These are phyloP conservation scores for Syzygium oleosum DNA, from an alignment of 345 rosid species.

Conservation along the genomic window DNA sequence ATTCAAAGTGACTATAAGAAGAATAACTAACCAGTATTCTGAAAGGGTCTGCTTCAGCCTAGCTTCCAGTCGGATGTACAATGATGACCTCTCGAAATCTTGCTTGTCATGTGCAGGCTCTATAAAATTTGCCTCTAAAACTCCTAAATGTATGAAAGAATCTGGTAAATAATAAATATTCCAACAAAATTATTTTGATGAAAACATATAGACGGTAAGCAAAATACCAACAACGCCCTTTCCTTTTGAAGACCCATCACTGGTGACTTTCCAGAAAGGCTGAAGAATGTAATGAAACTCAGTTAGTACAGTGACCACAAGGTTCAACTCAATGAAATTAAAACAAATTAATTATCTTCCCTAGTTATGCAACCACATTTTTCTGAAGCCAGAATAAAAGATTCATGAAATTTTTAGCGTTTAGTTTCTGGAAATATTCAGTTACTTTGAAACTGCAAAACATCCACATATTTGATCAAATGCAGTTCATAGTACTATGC, in stretches of 20 bases:
- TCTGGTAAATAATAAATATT: conserved; percentile 1
- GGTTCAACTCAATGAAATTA: neutral
- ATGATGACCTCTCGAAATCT: conserved; percentile 86
- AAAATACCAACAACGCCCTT: conserved; percentile 69
- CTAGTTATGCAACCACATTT: neutral
- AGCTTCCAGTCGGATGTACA: conserved; percentile 62
- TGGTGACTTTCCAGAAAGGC: conserved; percentile 92
- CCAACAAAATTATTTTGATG: neutral
- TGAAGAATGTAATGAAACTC: conserved; percentile 11
- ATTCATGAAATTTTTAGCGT: neutral
- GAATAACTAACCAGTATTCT: conserved; percentile 68
- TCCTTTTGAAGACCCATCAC: conserved; percentile 44
- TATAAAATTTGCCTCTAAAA: conserved; percentile 90
- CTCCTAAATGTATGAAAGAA: conserved; percentile 44
- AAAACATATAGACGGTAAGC: neutral
- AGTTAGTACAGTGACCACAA: neutral
- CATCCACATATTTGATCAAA: neutral
- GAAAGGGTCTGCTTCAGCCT: conserved; percentile 53
- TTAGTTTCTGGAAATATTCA: neutral
- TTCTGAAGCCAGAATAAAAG: neutral
- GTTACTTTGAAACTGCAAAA: neutral
- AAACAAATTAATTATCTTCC: neutral
- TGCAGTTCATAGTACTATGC: neutral
- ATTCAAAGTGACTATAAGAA: neutral
- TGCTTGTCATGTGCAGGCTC: conserved; percentile 99